Conservation (phyloP, 371 early-diverging fungal genomes). For the Actinomortierella wolfii region DNA sequence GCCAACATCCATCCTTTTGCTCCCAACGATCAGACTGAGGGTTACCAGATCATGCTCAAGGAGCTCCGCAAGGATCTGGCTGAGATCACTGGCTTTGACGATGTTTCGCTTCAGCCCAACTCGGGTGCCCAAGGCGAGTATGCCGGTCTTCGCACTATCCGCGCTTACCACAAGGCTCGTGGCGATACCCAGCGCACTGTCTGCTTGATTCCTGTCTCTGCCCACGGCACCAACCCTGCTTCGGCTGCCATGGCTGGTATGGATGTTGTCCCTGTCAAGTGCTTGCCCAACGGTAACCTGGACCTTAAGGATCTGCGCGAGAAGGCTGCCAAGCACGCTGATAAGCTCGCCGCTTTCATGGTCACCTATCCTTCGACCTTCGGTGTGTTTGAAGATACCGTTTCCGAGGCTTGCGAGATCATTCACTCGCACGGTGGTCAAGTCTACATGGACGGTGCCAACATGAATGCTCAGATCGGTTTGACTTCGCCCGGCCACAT, state of each 20-base stretch:
- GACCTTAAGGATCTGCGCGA: conserved; percentile 87
- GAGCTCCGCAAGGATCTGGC: conserved; percentile 88
- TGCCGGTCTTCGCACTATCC: conserved; percentile 92
- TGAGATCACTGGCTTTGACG: conserved; percentile 93
- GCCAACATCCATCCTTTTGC: conserved; percentile 95
- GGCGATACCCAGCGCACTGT: conserved; percentile 87
- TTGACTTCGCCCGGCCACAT: conserved; percentile 94
- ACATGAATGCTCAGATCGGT: conserved; percentile 98
- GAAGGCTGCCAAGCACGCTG: conserved; percentile 86
- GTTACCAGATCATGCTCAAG: conserved; percentile 83
- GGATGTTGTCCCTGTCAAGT: conserved; percentile 91
- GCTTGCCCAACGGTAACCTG: conserved; percentile 88
- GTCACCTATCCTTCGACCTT: conserved; percentile 98
- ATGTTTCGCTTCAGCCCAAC: conserved; percentile 94
- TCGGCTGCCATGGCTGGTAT: conserved; percentile 97
- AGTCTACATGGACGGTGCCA: conserved; percentile 99
- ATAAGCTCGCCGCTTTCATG: conserved; percentile 91
- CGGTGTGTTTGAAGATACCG: conserved; percentile 94
- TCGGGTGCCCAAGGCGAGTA: conserved; percentile 98
- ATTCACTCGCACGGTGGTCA: conserved; percentile 93
- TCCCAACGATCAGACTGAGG: conserved; percentile 88
- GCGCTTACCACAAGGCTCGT: conserved; percentile 84
- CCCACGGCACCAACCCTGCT: conserved; percentile 99
- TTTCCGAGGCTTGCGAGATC: conserved; percentile 84
- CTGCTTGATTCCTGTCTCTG: conserved; percentile 96